Evolutionary conservation across 345 rosid genomes (phyloP).

Genomic region (Atalantia buxifolia): DNA sequence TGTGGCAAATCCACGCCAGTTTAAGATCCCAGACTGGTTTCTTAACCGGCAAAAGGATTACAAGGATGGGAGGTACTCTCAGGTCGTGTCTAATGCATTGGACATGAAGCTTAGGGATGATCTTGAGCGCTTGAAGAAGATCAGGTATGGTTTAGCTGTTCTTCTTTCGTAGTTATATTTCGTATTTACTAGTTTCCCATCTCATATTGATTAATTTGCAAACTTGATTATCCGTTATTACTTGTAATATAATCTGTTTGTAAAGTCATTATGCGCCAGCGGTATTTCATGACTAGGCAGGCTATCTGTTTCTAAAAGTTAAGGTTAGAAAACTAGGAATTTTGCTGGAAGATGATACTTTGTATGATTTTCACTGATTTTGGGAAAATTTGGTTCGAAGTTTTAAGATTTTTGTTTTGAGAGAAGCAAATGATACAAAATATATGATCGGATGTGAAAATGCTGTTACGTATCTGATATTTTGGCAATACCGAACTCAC

Average conservation of each 20-base stretch:
- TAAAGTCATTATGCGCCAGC: neutral
- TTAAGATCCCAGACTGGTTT: slow-evolving; percentile 44
- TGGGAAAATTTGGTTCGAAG: no score
- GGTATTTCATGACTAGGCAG: neutral
- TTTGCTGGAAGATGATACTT: neutral
- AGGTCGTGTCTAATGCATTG: slow-evolving; percentile 43
- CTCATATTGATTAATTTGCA: neutral
- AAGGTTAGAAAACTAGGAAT: neutral
- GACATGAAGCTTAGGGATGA: slow-evolving; percentile 48
- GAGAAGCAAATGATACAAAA: no score
- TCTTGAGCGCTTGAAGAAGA: slow-evolving; percentile 43
- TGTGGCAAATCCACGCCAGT: slow-evolving; percentile 39
- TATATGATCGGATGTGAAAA: no score
- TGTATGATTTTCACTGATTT: neutral
- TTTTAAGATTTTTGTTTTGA: no score
- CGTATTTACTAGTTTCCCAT: neutral
- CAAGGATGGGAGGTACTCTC: slow-evolving; percentile 39
- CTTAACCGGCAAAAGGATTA: slow-evolving; percentile 43
- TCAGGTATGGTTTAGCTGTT: slow-evolving; percentile 19
- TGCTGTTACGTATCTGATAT: no score
- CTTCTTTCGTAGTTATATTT: neutral
- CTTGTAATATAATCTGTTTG: neutral
- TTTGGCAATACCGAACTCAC: no score
- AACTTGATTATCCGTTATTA: neutral
- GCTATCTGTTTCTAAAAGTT: neutral